Conservation (phyloP, 192 early-diverging fungal genomes). For the Coemansia sp. region DNA sequence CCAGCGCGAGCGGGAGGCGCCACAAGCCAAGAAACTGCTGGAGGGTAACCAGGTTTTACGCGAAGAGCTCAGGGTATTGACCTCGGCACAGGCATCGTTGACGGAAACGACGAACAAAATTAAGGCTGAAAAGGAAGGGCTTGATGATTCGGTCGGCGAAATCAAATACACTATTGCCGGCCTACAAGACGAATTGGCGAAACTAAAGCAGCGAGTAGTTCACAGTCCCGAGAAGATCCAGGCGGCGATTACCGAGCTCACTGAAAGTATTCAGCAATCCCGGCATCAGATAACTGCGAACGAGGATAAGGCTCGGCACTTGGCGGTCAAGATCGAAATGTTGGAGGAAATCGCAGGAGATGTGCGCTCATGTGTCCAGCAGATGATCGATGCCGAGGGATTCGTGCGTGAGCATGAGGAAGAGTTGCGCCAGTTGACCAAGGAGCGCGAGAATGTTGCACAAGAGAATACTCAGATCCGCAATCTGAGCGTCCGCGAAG, state of each 20-base stretch:
- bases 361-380: slow-evolving; percentile 57
- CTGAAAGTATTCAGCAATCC: slow-evolving; percentile 38
- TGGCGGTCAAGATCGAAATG: slow-evolving; percentile 60
- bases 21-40: slow-evolving; percentile 52
- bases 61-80: slow-evolving; percentile 62
- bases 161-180: slow-evolving; percentile 56
- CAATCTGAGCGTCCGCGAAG: slow-evolving; percentile 43
- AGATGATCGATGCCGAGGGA: slow-evolving; percentile 68
- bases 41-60: slow-evolving; percentile 58
- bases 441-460: slow-evolving; percentile 20
- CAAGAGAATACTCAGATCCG: slow-evolving; percentile 31
- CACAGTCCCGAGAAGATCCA: slow-evolving; percentile 77
- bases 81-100: slow-evolving; percentile 48
- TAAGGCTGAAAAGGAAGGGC: slow-evolving; percentile 58
- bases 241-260: slow-evolving; percentile 69
- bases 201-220: slow-evolving; percentile 67
- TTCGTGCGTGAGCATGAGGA: slow-evolving; percentile 58
- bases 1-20: slow-evolving; percentile 60
- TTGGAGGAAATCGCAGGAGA: slow-evolving; percentile 62
- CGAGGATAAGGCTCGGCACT: slow-evolving; percentile 63
- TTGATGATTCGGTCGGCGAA: slow-evolving; percentile 59
- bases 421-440: slow-evolving; percentile 37
- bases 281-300: slow-evolving; percentile 46
- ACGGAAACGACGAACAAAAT: slow-evolving; percentile 46
- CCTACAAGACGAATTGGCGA: slow-evolving; percentile 53